Conservation (phyloP, 495 filamentous ascomycete genomes). For the Hypoxylon rickii region DNA sequence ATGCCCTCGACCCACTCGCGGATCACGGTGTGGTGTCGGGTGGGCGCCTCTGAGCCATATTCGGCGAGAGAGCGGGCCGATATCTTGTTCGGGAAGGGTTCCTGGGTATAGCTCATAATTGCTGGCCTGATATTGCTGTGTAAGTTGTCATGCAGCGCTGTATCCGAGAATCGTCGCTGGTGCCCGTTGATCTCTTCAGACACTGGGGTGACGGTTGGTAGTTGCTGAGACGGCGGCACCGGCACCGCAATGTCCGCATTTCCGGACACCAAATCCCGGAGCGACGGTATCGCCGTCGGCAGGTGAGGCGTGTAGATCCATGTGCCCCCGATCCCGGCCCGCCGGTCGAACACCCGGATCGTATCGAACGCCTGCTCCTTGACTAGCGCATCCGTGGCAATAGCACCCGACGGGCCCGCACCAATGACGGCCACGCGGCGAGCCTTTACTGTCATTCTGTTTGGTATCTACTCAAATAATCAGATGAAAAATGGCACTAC, state of each 20-base stretch:
- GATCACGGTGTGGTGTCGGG: conserved; percentile 45
- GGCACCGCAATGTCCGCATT: conserved; percentile 54
- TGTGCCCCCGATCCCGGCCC: conserved; percentile 39
- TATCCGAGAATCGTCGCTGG: conserved; percentile 57
- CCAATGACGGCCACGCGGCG: conserved; percentile 61
- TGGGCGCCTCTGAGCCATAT: conserved; percentile 44
- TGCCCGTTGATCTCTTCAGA: conserved; percentile 40
- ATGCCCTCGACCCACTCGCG: conserved; percentile 46
- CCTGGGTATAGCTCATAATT: conserved; percentile 47
- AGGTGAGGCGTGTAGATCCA: conserved; percentile 46
- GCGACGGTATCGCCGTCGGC: conserved; percentile 45
- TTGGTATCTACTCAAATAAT: neutral
- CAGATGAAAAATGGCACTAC: neutral
- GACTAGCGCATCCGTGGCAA: conserved; percentile 62
- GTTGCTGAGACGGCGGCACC: conserved; percentile 48
- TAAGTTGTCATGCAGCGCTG: conserved; percentile 49
- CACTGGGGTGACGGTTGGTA: conserved; percentile 53
- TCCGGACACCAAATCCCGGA: conserved; percentile 51
- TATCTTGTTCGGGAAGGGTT: conserved; percentile 43
- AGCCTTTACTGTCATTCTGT: conserved; percentile 20
- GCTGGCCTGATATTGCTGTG: conserved; percentile 49
- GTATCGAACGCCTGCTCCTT: conserved; percentile 62
- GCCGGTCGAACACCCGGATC: conserved; percentile 62
- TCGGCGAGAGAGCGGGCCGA: conserved; percentile 34
- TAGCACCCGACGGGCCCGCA: conserved; percentile 62